phyloP scores from a whole-genome alignment of 2,329 filamentous ascomycete species.

The Lasiodiplodia sp. region DNA sequence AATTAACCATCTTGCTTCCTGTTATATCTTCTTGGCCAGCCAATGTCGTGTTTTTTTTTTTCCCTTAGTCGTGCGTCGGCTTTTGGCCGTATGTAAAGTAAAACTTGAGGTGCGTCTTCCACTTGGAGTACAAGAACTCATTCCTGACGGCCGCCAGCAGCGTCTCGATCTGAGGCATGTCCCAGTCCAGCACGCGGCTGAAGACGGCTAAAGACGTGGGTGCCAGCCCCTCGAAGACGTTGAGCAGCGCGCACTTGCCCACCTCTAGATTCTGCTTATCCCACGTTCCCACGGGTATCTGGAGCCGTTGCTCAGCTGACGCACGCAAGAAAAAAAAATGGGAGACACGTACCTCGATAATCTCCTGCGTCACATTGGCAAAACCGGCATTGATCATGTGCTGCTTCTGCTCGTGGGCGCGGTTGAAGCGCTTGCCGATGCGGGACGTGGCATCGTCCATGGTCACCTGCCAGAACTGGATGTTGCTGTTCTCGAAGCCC shows the following conservation, averaged over 20 bases:
- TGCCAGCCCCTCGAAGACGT: constrained; percentile 39
- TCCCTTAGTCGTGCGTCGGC: constrained; percentile 31
- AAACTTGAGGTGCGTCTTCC: constrained; percentile 45
- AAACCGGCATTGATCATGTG: constrained; percentile 41
- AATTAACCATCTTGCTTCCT: neutral
- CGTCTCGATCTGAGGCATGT: constrained; percentile 43
- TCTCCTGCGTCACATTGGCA: constrained; percentile 43
- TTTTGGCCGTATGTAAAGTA: constrained; percentile 45
- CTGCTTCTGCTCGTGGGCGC: constrained; percentile 30
- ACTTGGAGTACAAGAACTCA: constrained; percentile 40
- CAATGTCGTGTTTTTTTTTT: neutral
- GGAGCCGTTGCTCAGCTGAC: neutral
- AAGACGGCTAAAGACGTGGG: constrained; percentile 47
- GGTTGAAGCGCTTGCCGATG: constrained; percentile 33
- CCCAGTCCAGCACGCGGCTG: constrained; percentile 46
- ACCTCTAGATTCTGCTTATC: constrained; percentile 12
- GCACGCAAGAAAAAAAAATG: too few relatives aligned
- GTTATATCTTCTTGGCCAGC: neutral
- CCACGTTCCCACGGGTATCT: constrained; percentile 24
- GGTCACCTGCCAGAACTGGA: constrained; percentile 1
- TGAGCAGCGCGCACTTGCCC: constrained; percentile 16
- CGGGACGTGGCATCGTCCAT: constrained; percentile 7
- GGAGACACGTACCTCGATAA: constrained; percentile 40
- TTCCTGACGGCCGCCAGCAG: constrained; percentile 44
- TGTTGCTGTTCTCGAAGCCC: constrained; percentile 18